A percentile compares a stretch with the other conserved stretches of the same genome.
phyloP scores from a whole-genome alignment of 345 rosid species.

The Arabidopsis arenosa region DNA sequence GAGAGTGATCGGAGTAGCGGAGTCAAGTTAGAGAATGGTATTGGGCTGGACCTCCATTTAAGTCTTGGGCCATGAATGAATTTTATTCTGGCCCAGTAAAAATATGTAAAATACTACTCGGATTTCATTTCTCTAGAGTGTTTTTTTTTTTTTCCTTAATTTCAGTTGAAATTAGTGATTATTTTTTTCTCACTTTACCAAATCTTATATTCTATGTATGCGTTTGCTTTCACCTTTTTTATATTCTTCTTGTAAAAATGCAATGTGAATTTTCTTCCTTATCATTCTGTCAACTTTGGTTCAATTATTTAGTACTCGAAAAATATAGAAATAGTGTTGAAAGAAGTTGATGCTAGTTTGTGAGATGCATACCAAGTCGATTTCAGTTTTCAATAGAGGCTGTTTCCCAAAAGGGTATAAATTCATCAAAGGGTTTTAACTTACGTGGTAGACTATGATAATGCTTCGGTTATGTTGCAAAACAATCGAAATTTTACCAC shows the following conservation, averaged over 20 bases:
- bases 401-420: background rate
- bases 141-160: background rate
- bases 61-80: conserved; percentile 67
- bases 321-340: background rate
- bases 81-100: background rate
- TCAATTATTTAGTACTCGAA: background rate
- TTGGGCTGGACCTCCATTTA: conserved; percentile 80
- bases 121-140: conserved; percentile 13
- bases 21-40: conserved; percentile 51
- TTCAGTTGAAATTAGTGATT: conserved; percentile 13
- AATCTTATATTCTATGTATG: conserved; percentile 17
- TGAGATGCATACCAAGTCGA: conserved; percentile 4
- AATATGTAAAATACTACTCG: conserved; percentile 11
- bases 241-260: conserved; percentile 31
- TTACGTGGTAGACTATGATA: too few relatives aligned
- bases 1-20: conserved; percentile 47
- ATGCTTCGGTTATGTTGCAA: too few relatives aligned
- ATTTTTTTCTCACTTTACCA: background rate
- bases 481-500: too few relatives aligned
- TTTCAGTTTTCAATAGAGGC: background rate
- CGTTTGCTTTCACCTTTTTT: conserved; percentile 23
- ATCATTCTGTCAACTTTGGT: conserved; percentile 1
- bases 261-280: conserved; percentile 23
- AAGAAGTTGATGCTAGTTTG: background rate
- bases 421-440: background rate